Percentiles rank a stretch among this genome's conserved stretches.
Conservation (phyloP, 2,329 filamentous ascomycete genomes). For the Lachnellula cervina region DNA sequence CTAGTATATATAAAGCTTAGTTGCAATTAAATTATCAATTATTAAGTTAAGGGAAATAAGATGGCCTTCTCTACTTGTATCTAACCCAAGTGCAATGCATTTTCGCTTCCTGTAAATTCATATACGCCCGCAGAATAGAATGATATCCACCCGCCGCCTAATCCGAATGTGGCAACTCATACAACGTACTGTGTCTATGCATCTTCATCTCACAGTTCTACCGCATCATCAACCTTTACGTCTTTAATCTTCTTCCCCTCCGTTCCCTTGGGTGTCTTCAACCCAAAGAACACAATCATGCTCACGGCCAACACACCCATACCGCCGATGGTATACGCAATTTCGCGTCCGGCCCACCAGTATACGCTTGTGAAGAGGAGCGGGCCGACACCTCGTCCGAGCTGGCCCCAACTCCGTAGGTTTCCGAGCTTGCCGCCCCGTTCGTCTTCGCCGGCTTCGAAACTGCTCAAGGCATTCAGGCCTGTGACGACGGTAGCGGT, state of each 20-base stretch:
- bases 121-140: too few relatives aligned
- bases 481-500: conserved; percentile 94
- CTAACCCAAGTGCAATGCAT: too few relatives aligned
- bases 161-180: too few relatives aligned
- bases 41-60: too few relatives aligned
- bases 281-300: conserved; percentile 61
- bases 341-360: conserved; percentile 93
- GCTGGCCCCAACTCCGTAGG: conserved; percentile 76
- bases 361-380: conserved; percentile 91
- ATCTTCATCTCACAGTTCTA: conserved; percentile 12
- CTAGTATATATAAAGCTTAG: too few relatives aligned
- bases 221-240: conserved; percentile 15
- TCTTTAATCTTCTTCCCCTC: conserved; percentile 26
- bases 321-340: conserved; percentile 77
- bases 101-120: too few relatives aligned
- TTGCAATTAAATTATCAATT: too few relatives aligned
- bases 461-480: conserved; percentile 84
- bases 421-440: conserved; percentile 82
- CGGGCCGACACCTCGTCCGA: conserved; percentile 81
- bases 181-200: too few relatives aligned
- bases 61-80: too few relatives aligned
- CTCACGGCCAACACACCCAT: conserved; percentile 73
- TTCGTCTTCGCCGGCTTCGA: conserved; percentile 77
- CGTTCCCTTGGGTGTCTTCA: conserved; percentile 45
- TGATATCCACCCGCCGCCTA: too few relatives aligned